These are phyloP conservation scores for Aphanomyces stellatus DNA, from an alignment of 352 stramenopile species.

Conservation along the genomic window DNA sequence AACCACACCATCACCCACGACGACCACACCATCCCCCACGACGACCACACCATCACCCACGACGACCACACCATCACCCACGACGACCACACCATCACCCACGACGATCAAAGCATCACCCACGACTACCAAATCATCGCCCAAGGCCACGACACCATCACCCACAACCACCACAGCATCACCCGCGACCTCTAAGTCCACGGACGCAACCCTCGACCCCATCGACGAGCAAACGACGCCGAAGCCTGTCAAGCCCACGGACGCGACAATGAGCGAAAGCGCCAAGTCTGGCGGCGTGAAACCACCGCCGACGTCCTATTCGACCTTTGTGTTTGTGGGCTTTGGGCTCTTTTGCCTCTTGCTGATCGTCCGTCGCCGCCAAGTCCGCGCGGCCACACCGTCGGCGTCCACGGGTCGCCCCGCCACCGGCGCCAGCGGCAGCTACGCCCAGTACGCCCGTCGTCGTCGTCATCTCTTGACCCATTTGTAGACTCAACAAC, in stretches of 20 bases:
- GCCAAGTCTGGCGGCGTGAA: background rate
- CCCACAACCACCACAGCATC: background rate
- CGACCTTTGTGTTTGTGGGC: background rate
- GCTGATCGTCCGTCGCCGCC: conserved; percentile 2
- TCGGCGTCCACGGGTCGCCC: background rate
- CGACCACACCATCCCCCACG: background rate
- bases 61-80: background rate
- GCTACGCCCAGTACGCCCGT: conserved; percentile 6
- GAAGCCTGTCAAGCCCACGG: background rate
- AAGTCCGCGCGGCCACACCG: background rate
- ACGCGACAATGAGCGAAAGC: background rate
- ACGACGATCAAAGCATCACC: background rate
- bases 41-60: background rate
- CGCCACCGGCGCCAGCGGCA: background rate
- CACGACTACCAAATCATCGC: background rate
- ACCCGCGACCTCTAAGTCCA: background rate
- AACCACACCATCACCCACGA: background rate
- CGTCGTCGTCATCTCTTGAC: background rate
- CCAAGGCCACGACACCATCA: too few species aligned
- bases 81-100: background rate
- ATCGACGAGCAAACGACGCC: background rate
- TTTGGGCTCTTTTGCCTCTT: conserved; percentile 5
- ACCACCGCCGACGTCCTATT: background rate
- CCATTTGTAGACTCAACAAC: conserved; percentile 5
- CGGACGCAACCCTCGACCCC: background rate